A percentile compares a stretch with the other conserved stretches of the same genome.
Conservation (phyloP, 1,284 basidiomycete genomes). For the Chalciporus piperatoides region DNA sequence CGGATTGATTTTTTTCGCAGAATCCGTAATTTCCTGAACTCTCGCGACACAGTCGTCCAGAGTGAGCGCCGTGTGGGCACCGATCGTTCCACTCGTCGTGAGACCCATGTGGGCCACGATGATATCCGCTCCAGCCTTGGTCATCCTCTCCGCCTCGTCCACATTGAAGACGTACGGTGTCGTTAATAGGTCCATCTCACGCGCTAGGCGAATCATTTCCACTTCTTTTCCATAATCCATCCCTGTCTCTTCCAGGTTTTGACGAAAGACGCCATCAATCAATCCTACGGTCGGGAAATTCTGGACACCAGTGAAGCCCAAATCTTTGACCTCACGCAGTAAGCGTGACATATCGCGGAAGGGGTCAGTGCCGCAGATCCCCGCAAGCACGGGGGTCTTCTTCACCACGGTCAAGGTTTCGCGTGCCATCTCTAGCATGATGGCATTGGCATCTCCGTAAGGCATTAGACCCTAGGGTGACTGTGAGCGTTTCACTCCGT, state of each 20-base stretch:
- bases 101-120: conserved; percentile 34
- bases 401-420: conserved; percentile 30
- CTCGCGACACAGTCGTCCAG: conserved; percentile 27
- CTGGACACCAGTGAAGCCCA: conserved; percentile 30
- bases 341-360: conserved; percentile 29
- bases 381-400: conserved; percentile 28
- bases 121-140: conserved; percentile 26
- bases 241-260: conserved; percentile 32
- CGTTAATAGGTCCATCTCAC: conserved; percentile 26
- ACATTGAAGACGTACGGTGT: conserved; percentile 30
- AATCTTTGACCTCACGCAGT: conserved; percentile 24
- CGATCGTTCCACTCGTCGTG: conserved; percentile 28
- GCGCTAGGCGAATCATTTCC: conserved; percentile 31
- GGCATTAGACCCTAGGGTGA: conserved; percentile 29
- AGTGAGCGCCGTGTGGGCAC: conserved; percentile 24
- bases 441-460: conserved; percentile 32
- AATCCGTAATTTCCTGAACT: conserved; percentile 19
- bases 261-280: conserved; percentile 32
- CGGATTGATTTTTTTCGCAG: conserved; percentile 18
- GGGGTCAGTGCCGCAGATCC: conserved; percentile 30
- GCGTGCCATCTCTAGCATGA: conserved; percentile 31
- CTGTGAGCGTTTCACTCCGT: conserved; percentile 1
- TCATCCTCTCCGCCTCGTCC: conserved; percentile 26
- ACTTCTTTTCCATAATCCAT: conserved; percentile 33
- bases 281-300: conserved; percentile 32